Evolutionary conservation across 192 early-diverging fungal species (phyloP), one percentile per base, ranked within the genome.

Genomic region (Backusella macrospora): DNA sequence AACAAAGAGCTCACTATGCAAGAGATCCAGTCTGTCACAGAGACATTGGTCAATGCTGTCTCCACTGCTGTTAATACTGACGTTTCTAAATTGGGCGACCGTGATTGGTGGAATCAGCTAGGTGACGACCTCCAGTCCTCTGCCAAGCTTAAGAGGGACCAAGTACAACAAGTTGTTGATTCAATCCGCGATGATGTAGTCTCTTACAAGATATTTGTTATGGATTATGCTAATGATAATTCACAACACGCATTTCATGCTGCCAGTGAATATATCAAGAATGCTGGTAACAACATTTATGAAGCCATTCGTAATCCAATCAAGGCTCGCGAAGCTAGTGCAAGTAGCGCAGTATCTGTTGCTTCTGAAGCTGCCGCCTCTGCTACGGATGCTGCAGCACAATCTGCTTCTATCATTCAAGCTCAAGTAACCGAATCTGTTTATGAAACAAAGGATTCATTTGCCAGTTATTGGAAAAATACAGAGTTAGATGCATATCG

Each of bases 361-460:
- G 69, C 68, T 18, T 64, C 68, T 16, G 37, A 62, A 5, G 70
- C 74, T 40, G 75, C 63, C 52, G 64, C 69, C 9, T 65, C 62
- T 55, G 68, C 63, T 34, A 71, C 75, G 29, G 70, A 59, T 14
- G 62, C 75, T 44, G 70, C 70, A 43, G 70, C 46, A 37, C 10
- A 38, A 9, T 45, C 42, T 9, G 71, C 62, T n/a, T 70, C 63
- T 13, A 12, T 6, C 26, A 10, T 71, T 0, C 63, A 71, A 55
- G 59, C 75, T 16, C 62, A 76, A 37, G 75, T 46, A 6, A 71
- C 75, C 29, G 63, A 71, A 34, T 48, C 45, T 40, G 69, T 69
- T 6, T 26, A 52, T 9, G 15, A 21, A 4, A 62, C 62, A 43
- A 65, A 55, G 26, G 18, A 72, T 2, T 62, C 55, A 12, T 72